Conservation (phyloP, 2,329 filamentous ascomycete species). For the Neonectria neomacrospora region DNA sequence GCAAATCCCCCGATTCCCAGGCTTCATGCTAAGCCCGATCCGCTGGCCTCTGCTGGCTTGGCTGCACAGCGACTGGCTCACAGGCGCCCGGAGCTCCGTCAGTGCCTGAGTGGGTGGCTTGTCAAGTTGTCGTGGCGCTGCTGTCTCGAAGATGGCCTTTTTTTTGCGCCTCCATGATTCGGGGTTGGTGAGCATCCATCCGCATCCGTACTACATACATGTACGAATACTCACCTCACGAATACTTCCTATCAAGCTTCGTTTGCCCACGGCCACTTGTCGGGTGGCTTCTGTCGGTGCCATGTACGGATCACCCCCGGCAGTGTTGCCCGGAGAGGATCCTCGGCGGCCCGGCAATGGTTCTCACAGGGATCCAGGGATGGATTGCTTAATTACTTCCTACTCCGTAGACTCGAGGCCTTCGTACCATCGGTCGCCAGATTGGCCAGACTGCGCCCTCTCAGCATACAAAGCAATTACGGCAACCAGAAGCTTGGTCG, state of each 20-base stretch:
- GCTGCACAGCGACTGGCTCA: conserved; percentile 16
- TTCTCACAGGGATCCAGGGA: conserved; percentile 7
- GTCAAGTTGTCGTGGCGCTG: conserved; percentile 22
- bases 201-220: too few relatives aligned
- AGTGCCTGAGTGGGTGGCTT: conserved; percentile 19
- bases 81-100: conserved; percentile 13
- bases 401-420: background rate
- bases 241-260: background rate
- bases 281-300: background rate
- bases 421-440: background rate
- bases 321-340: background rate
- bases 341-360: conserved; percentile 10
- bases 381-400: background rate
- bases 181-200: background rate
- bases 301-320: conserved; percentile 3
- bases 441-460: conserved; percentile 3
- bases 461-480: conserved; percentile 12
- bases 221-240: background rate
- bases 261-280: background rate
- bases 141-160: too few relatives aligned
- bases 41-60: conserved; percentile 11
- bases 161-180: background rate
- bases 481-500: conserved; percentile 4
- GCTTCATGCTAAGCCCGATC: conserved; percentile 9
- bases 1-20: conserved; percentile 14